phyloP scores from a whole-genome alignment of 148 eudicot species.

The Persicaria maculosa region DNA sequence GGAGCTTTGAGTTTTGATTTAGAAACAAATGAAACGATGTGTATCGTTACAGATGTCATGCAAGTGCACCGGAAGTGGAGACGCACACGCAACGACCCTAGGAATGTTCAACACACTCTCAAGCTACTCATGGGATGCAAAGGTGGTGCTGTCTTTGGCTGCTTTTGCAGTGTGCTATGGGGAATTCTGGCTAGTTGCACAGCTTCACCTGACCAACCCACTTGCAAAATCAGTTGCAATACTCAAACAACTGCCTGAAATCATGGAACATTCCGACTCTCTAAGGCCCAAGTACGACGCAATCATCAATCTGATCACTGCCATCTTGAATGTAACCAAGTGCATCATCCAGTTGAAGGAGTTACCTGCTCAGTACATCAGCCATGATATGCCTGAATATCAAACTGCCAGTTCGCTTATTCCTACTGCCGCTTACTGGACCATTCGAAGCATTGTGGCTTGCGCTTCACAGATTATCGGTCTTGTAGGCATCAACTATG shows the following conservation, averaged over 20 bases:
- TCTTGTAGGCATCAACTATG: slow-evolving; percentile 54
- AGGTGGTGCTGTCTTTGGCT: slow-evolving; percentile 52
- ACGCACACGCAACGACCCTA: slow-evolving; percentile 50
- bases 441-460: slow-evolving; percentile 51
- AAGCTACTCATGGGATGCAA: slow-evolving; percentile 74
- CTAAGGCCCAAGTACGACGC: slow-evolving; percentile 52
- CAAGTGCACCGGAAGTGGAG: slow-evolving; percentile 49
- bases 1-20: background rate
- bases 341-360: slow-evolving; percentile 65
- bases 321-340: slow-evolving; percentile 48
- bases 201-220: slow-evolving; percentile 47
- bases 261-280: slow-evolving; percentile 30
- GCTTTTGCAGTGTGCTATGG: slow-evolving; percentile 71
- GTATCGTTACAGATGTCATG: slow-evolving; percentile 39
- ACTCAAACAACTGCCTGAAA: slow-evolving; percentile 60
- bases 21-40: background rate
- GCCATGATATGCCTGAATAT: slow-evolving; percentile 35
- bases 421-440: slow-evolving; percentile 69
- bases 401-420: slow-evolving; percentile 36
- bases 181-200: slow-evolving; percentile 71
- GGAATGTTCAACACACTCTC: slow-evolving; percentile 46
- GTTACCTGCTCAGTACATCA: slow-evolving; percentile 45
- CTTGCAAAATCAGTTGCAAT: slow-evolving; percentile 61
- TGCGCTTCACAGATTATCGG: slow-evolving; percentile 57
- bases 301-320: slow-evolving; percentile 35